Conservation (phyloP, 2,329 filamentous ascomycete genomes). For the Podosphaera fusca region DNA sequence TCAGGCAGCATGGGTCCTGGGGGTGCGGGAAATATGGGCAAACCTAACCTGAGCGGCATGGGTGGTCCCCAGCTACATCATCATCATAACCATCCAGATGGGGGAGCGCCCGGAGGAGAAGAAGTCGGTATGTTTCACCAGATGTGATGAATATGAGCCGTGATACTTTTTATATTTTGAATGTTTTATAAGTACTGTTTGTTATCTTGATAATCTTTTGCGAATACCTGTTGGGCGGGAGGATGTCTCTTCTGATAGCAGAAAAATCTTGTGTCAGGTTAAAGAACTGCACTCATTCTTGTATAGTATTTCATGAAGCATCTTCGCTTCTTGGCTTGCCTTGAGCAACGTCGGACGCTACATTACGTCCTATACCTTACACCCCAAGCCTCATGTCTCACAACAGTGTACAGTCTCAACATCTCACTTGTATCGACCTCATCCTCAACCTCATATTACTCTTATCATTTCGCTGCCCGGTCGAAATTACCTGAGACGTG, state of each 20-base stretch:
- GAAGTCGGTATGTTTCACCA: constrained; percentile 91
- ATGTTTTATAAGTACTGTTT: constrained; percentile 13
- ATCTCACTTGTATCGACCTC: constrained; percentile 3
- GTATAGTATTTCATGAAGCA: constrained; percentile 18
- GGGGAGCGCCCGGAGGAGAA: constrained; percentile 42
- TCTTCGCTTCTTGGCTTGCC: constrained; percentile 10
- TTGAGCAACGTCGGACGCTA: constrained; percentile 2
- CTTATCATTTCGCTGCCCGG: constrained; percentile 9
- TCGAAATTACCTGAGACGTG: constrained; percentile 8
- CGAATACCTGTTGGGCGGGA: constrained; percentile 10
- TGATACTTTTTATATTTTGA: constrained; percentile 21
- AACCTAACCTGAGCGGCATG: constrained; percentile 44
- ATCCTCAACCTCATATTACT: constrained; percentile 2
- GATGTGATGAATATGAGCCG: constrained; percentile 31
- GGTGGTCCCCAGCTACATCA: constrained; percentile 41
- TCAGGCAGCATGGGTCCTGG: constrained; percentile 36
- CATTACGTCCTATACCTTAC: constrained; percentile 6
- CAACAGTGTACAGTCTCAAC: constrained; percentile 10
- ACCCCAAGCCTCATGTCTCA: constrained; percentile 13
- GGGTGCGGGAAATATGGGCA: constrained; percentile 33
- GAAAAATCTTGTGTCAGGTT: constrained; percentile 8
- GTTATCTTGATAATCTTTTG: constrained; percentile 14
- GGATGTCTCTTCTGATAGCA: constrained; percentile 6
- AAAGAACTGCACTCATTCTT: constrained; percentile 11
- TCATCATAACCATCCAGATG: constrained; percentile 50